These are phyloP conservation scores for Leccinum variicolor DNA, from an alignment of 768 basidiomycete genomes.

Conservation along the genomic window DNA sequence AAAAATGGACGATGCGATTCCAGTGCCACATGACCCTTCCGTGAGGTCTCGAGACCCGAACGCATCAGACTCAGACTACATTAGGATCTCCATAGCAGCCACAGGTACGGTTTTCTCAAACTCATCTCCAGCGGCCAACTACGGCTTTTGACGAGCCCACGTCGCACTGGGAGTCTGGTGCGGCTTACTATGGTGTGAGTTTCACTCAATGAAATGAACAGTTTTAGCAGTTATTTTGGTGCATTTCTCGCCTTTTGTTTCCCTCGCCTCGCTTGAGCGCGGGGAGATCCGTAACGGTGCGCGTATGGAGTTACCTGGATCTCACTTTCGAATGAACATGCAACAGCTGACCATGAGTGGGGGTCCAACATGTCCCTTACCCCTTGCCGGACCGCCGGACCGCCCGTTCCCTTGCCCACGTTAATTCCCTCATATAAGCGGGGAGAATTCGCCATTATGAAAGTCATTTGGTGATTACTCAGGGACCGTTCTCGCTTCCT, in stretches of 20 bases:
- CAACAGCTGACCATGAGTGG: neutral
- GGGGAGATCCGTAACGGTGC: neutral
- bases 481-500: neutral
- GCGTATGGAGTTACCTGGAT: neutral
- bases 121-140: neutral
- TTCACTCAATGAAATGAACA: neutral
- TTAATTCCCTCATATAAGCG: neutral
- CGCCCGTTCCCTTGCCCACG: neutral
- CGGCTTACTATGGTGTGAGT: neutral
- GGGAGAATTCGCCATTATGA: neutral
- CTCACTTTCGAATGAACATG: neutral
- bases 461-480: neutral
- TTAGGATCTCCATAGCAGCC: neutral
- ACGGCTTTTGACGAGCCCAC: neutral
- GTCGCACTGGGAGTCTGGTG: neutral
- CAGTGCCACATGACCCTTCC: neutral
- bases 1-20: neutral
- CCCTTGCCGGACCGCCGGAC: slow-evolving; percentile 3
- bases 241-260: neutral
- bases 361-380: neutral
- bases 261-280: neutral
- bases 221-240: neutral
- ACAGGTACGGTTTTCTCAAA: neutral
- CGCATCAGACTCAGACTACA: neutral
- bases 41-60: neutral